phyloP scores from a whole-genome alignment of 441 rosid species.

The Adansonia grandidieri region DNA sequence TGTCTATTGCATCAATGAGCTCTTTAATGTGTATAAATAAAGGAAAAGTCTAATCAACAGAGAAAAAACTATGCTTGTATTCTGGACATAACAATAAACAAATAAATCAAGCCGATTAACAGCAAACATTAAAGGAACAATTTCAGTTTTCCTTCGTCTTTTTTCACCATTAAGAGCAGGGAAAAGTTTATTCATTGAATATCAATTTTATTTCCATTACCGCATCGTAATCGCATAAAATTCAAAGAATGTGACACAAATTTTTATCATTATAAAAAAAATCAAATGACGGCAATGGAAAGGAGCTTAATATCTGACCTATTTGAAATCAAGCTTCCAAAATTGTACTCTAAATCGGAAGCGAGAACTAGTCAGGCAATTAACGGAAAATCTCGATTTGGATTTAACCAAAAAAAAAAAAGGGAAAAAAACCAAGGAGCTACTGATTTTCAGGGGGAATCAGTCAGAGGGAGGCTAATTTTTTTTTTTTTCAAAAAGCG shows the following conservation, averaged over 20 bases:
- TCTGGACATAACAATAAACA: neutral
- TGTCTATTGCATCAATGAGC: neutral
- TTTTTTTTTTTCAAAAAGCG: no score
- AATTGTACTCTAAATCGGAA: neutral
- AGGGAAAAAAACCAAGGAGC: neutral
- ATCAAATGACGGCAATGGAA: neutral
- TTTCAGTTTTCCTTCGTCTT: neutral
- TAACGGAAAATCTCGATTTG: neutral
- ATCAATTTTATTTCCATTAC: constrained; percentile 1
- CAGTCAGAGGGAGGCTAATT: neutral
- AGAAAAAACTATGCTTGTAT: neutral
- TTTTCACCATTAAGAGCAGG: neutral
- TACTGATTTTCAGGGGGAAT: constrained; percentile 2
- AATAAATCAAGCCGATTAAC: neutral
- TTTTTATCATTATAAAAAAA: neutral
- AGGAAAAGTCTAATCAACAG: neutral
- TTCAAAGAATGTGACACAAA: neutral
- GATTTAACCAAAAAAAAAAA: neutral
- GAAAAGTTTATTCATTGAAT: neutral
- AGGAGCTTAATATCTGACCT: neutral
- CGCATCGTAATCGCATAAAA: neutral
- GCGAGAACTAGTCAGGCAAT: neutral
- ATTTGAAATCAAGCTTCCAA: neutral
- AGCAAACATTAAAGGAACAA: neutral
- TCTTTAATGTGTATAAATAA: neutral